These are phyloP conservation scores for Pythium insidiosum DNA, from an alignment of 352 stramenopile species.

Conservation along the genomic window DNA sequence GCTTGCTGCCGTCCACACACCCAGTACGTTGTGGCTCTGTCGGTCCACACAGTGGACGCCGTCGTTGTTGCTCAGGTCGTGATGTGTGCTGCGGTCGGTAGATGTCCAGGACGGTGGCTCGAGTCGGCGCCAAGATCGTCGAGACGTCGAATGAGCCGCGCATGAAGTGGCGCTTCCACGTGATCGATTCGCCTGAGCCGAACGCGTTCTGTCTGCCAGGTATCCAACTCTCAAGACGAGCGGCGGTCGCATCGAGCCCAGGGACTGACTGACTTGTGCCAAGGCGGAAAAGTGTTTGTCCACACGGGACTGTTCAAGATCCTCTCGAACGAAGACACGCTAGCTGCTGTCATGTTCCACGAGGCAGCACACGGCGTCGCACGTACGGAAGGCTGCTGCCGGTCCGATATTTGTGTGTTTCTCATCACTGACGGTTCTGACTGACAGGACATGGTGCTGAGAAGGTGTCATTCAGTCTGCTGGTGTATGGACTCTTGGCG, in stretches of 20 bases:
- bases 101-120: slow-evolving; percentile 50
- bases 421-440: neutral
- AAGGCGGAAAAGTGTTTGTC: slow-evolving; percentile 74
- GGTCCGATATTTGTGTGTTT: no score
- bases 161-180: slow-evolving; percentile 72
- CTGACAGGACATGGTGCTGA: slow-evolving; percentile 52
- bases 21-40: no score
- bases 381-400: no score
- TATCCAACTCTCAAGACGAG: no score
- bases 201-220: slow-evolving; percentile 72
- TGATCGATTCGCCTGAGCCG: slow-evolving; percentile 52
- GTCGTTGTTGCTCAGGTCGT: no score
- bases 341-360: slow-evolving; percentile 66
- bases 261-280: no score
- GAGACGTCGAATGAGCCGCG: slow-evolving; percentile 26
- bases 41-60: no score
- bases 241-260: no score
- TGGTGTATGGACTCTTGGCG: slow-evolving; percentile 43
- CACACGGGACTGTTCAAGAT: slow-evolving; percentile 68
- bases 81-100: no score
- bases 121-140: slow-evolving; percentile 46
- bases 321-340: slow-evolving; percentile 43
- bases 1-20: slow-evolving; percentile 33
- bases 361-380: slow-evolving; percentile 62
- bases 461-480: slow-evolving; percentile 57